These are phyloP conservation scores for Lodderomyces margitis DNA, from an alignment of 1,139 yeast genomes.

Conservation along the genomic window DNA sequence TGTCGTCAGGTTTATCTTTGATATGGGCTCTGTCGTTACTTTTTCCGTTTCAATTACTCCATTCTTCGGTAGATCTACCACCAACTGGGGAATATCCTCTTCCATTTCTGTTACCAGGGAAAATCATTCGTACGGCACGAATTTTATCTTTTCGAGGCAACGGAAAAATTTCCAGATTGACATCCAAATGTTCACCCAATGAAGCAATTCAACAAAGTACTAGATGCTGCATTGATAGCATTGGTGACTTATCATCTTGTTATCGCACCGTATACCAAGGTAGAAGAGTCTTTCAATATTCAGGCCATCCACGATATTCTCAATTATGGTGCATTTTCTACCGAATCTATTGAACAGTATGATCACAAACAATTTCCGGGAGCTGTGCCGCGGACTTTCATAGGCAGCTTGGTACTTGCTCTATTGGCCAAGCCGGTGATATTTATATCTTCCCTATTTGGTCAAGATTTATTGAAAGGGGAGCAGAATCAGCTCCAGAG, in stretches of 20 bases:
- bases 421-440: constrained; percentile 34
- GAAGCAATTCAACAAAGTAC: constrained; percentile 21
- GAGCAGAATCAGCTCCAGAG: constrained; percentile 47
- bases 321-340: constrained; percentile 53
- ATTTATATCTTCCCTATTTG: constrained; percentile 15
- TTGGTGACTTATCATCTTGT: constrained; percentile 45
- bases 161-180: not conserved
- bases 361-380: constrained; percentile 87
- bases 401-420: constrained; percentile 67
- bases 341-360: constrained; percentile 40
- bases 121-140: not conserved
- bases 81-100: constrained; percentile 55
- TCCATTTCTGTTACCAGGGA: not conserved
- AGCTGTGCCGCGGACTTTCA: constrained; percentile 81
- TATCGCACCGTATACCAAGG: constrained; percentile 81
- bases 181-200: constrained; percentile 8
- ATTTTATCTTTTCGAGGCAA: not conserved
- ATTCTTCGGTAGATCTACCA: constrained; percentile 28
- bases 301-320: constrained; percentile 88
- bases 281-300: constrained; percentile 88
- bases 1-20: constrained; percentile 11
- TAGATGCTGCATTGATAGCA: constrained; percentile 25
- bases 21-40: constrained; percentile 8
- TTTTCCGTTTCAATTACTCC: constrained; percentile 11
- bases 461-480: constrained; percentile 12